Evolutionary conservation across 169 alveolate genomes (phyloP).

Genomic region (Perkinsus chesapeaki): DNA sequence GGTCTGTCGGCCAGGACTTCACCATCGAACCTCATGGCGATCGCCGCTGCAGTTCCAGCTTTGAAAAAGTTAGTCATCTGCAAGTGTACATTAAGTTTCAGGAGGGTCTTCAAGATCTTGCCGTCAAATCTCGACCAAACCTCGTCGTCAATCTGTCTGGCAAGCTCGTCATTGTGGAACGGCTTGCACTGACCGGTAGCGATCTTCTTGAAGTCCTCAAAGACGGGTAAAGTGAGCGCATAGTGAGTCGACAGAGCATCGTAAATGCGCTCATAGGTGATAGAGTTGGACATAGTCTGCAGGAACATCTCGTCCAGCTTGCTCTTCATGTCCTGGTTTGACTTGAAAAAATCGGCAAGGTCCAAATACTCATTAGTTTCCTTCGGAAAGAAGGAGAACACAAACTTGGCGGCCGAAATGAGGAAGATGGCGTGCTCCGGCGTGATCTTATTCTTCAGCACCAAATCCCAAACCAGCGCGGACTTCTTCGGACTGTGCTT

Average conservation of each 20-base stretch:
- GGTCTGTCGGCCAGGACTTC: neutral
- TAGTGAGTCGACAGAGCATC: neutral
- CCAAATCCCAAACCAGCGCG: constrained; percentile 12
- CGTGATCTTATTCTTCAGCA: neutral
- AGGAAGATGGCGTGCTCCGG: neutral
- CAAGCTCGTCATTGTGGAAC: neutral
- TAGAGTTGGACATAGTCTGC: neutral
- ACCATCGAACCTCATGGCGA: constrained; percentile 18
- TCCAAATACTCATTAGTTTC: neutral
- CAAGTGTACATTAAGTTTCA: constrained; percentile 18
- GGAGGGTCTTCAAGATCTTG: neutral
- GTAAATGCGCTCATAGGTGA: neutral
- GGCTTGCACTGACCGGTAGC: neutral
- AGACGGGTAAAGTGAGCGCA: neutral
- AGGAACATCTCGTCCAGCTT: neutral
- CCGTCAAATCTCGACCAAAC: neutral
- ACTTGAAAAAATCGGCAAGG: neutral
- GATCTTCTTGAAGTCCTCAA: neutral
- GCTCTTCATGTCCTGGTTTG: neutral
- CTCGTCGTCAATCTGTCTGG: neutral
- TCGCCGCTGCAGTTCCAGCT: constrained; percentile 20
- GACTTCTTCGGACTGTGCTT: constrained; percentile 13
- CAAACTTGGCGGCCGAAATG: neutral
- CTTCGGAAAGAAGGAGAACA: neutral
- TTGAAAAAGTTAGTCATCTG: constrained; percentile 30